Base-by-base conservation (phyloP, 371 early-diverging fungal genomes). In the Mortierella sp. region DNA sequence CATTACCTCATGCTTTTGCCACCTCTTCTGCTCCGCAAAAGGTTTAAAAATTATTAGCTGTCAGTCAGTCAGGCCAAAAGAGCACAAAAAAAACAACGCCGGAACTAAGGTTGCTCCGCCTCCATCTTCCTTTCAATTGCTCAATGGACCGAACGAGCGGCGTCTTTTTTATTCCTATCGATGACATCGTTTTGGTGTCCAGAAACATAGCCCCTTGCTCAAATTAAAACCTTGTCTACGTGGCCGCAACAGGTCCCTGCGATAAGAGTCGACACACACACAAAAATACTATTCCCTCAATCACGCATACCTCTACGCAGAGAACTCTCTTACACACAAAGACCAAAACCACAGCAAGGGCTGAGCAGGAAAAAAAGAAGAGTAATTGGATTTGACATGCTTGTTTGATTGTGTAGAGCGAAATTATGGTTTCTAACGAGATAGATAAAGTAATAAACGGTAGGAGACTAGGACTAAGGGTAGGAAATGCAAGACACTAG, bases 101-200 rank as follows among this genome's bases (percentile, higher is more conserved):
- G 63, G 63, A 63, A 63, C 8, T 8, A 63, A 63, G 63, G 68
- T 42, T 68, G 42, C 68, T 68, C 68, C 68, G 68, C 68, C 68
- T 38, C 68, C 68, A 38, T 21, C 38, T 21, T 16, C 31, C 14
- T 13, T 54, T 54, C 60, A 63, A 63, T 63, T 63, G 31, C 63
- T 50, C 60, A 28, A 16, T 50, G 8, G 47, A 47, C 1, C 1
- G 47, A 47, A 2, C 47, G 50, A 50, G 50, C 55, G 55, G n/a
- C 21, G n/a, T 55, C n/a, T 34, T 63, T 11, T 63, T 31, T 60
- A 11, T 19, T 34, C 21, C 60, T 0, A 14, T 31, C 60, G 31
- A 68, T 42, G 68, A 68, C 68, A 38, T 34, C 65, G 65, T 65
- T 65, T 60, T 31, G n/a, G 28, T 19, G 6, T 63, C 28, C 58